Evolutionary conservation across 306 rosid genomes (phyloP).

Genomic region (Dalbergia cochinchinensis): DNA sequence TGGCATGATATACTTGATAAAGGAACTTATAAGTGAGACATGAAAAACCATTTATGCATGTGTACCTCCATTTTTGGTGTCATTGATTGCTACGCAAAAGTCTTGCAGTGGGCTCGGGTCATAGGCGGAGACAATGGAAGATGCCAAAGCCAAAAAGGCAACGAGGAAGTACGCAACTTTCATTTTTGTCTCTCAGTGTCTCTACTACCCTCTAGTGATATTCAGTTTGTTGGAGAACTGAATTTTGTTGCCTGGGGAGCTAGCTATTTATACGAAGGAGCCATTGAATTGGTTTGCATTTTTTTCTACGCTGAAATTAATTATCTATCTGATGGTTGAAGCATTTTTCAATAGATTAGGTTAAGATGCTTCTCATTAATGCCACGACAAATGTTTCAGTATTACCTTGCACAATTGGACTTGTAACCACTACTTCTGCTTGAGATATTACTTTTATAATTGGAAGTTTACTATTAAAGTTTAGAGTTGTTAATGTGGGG

Average conservation of each 20-base stretch:
- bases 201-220: background rate
- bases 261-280: constrained; percentile 44
- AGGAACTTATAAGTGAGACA: background rate
- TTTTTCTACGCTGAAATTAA: background rate
- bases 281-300: background rate
- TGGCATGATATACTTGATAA: background rate
- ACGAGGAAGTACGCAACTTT: background rate
- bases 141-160: constrained; percentile 41
- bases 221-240: background rate
- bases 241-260: constrained; percentile 7
- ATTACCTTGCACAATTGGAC: background rate
- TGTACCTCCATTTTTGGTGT: constrained; percentile 49
- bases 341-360: constrained; percentile 23
- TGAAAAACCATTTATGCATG: background rate
- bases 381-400: background rate
- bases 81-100: constrained; percentile 52
- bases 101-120: constrained; percentile 55
- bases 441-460: constrained; percentile 33
- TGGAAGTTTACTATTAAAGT: background rate
- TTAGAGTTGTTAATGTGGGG: constrained; percentile 34
- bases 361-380: background rate
- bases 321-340: constrained; percentile 23
- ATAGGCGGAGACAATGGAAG: constrained; percentile 47
- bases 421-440: constrained; percentile 31
- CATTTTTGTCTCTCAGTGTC: background rate